Evolutionary conservation across 257 asterid genomes (phyloP).

Genomic region (Coffea eugenioides): DNA sequence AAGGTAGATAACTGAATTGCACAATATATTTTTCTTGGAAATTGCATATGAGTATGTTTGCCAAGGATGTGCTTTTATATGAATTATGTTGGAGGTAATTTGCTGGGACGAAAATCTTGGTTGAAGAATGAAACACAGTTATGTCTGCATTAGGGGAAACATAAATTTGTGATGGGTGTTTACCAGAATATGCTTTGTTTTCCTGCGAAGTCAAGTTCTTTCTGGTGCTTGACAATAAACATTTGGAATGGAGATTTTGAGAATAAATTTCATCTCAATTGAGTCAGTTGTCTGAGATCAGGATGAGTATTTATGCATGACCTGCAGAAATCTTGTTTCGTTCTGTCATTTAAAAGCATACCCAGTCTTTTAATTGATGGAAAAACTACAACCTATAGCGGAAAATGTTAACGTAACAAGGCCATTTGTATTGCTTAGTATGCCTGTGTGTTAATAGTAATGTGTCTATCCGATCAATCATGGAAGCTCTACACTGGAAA

Average conservation of each 20-base stretch:
- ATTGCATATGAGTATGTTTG: neutral
- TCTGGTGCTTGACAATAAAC: neutral
- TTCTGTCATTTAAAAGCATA: neutral
- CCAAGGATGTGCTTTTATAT: neutral
- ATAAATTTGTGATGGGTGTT: neutral
- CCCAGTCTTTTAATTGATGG: neutral
- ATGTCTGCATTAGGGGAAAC: neutral
- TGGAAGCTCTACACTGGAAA: neutral
- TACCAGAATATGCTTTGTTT: neutral
- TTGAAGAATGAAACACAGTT: neutral
- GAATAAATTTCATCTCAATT: neutral
- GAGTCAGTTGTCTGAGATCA: neutral
- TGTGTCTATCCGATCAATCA: neutral
- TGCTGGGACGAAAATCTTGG: neutral
- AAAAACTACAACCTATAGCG: neutral
- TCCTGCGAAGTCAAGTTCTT: neutral
- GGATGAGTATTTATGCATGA: neutral
- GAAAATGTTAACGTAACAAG: neutral
- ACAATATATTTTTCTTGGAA: neutral
- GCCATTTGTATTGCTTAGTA: neutral
- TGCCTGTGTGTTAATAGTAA: neutral
- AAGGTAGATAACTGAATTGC: slow-evolving; percentile 56
- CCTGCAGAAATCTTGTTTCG: neutral
- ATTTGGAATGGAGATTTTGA: neutral
- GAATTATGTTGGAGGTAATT: neutral